Evolutionary conservation across 2,329 filamentous ascomycete species (phyloP).

Genomic region (Penicillium brasilianum): DNA sequence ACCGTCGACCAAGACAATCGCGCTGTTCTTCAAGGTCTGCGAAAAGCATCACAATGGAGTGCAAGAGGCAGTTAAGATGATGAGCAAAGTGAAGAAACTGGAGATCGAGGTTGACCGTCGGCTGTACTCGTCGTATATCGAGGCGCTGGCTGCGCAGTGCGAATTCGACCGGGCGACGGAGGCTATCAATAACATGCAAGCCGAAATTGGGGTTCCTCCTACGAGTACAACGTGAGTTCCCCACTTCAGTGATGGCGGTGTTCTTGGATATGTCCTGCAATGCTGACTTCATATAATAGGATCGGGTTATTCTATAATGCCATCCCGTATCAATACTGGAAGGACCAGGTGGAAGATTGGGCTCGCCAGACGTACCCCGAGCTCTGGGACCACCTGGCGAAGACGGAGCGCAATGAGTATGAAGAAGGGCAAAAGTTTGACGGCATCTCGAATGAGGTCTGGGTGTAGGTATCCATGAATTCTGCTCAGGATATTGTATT

Average conservation of each 20-base stretch:
- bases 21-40: conserved; percentile 80
- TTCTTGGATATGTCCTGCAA: neutral
- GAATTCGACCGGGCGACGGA: conserved; percentile 70
- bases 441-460: conserved; percentile 33
- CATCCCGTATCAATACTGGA: conserved; percentile 67
- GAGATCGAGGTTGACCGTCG: conserved; percentile 76
- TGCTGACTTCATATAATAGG: conserved; percentile 49
- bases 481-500: neutral
- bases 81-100: conserved; percentile 65
- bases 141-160: conserved; percentile 74
- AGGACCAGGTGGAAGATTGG: conserved; percentile 76
- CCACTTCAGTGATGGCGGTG: too few species aligned
- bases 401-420: conserved; percentile 40
- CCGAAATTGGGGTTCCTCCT: conserved; percentile 69
- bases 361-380: conserved; percentile 69
- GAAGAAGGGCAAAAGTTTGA: conserved; percentile 43
- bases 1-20: conserved; percentile 78
- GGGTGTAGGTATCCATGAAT: conserved; percentile 22
- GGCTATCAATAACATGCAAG: conserved; percentile 70
- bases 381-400: conserved; percentile 70
- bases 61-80: conserved; percentile 58
- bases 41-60: conserved; percentile 59
- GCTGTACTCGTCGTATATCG: conserved; percentile 78
- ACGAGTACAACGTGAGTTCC: conserved; percentile 71
- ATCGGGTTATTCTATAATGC: conserved; percentile 78